Conservation (phyloP, 805 yeast genomes). For the Schwanniomyces vanrijiae region DNA sequence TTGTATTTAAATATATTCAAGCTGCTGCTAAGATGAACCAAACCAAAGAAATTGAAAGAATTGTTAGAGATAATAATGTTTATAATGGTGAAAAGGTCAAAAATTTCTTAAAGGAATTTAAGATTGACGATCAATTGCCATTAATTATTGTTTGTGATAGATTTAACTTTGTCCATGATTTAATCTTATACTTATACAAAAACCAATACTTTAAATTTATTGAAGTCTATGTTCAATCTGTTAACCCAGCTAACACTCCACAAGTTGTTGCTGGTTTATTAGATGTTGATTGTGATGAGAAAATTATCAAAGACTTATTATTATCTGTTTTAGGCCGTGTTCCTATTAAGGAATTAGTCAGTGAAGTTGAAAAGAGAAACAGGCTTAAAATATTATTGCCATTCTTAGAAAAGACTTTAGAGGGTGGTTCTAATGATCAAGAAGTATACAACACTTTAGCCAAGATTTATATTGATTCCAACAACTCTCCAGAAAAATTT, state of each 20-base stretch:
- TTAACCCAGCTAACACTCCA: slow-evolving; percentile 93
- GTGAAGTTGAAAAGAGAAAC: slow-evolving; percentile 95
- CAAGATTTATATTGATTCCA: slow-evolving; percentile 95
- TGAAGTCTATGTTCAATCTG: slow-evolving; percentile 97
- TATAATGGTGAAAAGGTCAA: slow-evolving; percentile 97
- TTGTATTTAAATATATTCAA: slow-evolving; percentile 93
- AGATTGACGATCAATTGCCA: slow-evolving; percentile 93
- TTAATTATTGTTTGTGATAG: slow-evolving; percentile 95
- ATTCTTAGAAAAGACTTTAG: slow-evolving; percentile 84
- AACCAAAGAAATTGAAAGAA: slow-evolving; percentile 90
- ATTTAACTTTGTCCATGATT: slow-evolving; percentile 86
- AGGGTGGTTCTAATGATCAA: slow-evolving; percentile 81
- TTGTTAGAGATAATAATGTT: slow-evolving; percentile 89
- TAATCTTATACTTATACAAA: slow-evolving; percentile 90
- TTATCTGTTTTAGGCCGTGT: slow-evolving; percentile 91
- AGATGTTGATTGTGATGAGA: slow-evolving; percentile 97
- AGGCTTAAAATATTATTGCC: slow-evolving; percentile 89
- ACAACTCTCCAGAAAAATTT: slow-evolving; percentile 96
- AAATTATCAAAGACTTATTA: slow-evolving; percentile 75
- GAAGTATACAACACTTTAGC: slow-evolving; percentile 95
- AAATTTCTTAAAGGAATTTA: slow-evolving; percentile 92
- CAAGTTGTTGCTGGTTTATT: slow-evolving; percentile 94
- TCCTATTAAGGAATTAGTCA: slow-evolving; percentile 84
- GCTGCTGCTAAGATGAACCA: slow-evolving; percentile 91
- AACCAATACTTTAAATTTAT: slow-evolving; percentile 94